Evolutionary conservation across 1,284 basidiomycete genomes (phyloP).

Genomic region (Boletus smithii): DNA sequence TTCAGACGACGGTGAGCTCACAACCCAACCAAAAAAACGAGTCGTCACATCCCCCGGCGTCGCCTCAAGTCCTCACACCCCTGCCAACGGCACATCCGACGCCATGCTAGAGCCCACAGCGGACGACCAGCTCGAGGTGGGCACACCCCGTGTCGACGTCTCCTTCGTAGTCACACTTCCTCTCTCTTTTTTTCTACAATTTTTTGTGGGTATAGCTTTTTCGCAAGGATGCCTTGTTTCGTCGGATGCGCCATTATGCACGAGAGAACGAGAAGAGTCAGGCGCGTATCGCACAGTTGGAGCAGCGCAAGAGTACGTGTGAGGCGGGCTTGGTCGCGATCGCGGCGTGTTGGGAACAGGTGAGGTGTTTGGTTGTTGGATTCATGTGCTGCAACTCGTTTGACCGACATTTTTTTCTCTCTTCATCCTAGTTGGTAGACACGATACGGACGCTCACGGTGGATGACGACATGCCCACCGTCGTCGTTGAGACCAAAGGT

Average conservation of each 20-base stretch:
- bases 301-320: constrained; percentile 68
- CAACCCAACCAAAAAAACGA: constrained; percentile 59
- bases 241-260: constrained; percentile 88
- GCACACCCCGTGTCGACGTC: constrained; percentile 24
- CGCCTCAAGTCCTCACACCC: constrained; percentile 50
- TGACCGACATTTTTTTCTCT: not conserved
- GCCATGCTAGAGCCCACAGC: constrained; percentile 52
- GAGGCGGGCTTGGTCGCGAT: constrained; percentile 80
- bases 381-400: constrained; percentile 1
- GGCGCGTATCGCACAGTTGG: constrained; percentile 66
- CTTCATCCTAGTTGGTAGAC: constrained; percentile 67
- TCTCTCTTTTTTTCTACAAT: constrained; percentile 10
- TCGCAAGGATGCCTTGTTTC: constrained; percentile 90
- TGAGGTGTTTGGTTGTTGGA: constrained; percentile 33
- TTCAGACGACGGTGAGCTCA: constrained; percentile 50
- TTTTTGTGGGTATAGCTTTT: constrained; percentile 48
- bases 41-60: constrained; percentile 47
- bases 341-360: constrained; percentile 89
- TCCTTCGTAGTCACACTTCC: constrained; percentile 24
- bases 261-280: constrained; percentile 74
- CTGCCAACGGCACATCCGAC: constrained; percentile 46
- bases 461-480: constrained; percentile 49
- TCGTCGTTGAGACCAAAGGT: constrained; percentile 48
- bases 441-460: constrained; percentile 62
- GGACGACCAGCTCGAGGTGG: constrained; percentile 70